Evolutionary conservation across 371 early-diverging fungal species (phyloP), one percentile per base, ranked within the genome.

Genomic region (Mucor circinelloides): DNA sequence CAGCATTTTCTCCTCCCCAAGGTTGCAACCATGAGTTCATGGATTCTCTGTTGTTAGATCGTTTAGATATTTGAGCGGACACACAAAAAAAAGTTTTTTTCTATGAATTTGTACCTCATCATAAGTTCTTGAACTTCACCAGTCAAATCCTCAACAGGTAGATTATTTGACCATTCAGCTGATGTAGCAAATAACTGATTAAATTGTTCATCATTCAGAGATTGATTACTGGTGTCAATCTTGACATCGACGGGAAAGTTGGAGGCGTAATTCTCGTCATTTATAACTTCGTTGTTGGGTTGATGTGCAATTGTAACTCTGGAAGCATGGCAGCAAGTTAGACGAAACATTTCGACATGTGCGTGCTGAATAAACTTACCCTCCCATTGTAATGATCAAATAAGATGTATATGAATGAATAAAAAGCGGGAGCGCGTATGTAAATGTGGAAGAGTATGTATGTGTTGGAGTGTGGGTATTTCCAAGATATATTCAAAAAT

Each of bases 71-170:
- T n/a, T 1, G 19, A 13, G 27, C 30, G 36, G 30, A 15, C 12
- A 62, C 27, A 15, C 15, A 62, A 60, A 70, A 50, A 61, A 50
- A 32, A 40, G 17, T 40, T 44, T 58, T 63, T 58, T 58, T 50
- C 55, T 31, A 31, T 21, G 32, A 40, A 17, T 40, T 8, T 62
- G 44, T 74, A 82, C 82, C 79, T 77, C 70, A 82, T 70, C 78
- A 82, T 74, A 19, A 79, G 59, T 32, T 79, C 78, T 60, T 79
- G 77, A 15, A 82, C 79, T 68, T 82, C 82, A 17, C 71, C 71
- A 10, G 82, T 82, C 63, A 82, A 64, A 67, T 82, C 82, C 56
- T 82, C 82, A 13, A 82, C 72, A 15, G 72, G 62, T 0, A 61
- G 6, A 7, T 54, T 59, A 5, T 61, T 59, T 15, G 65, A 46